Base-by-base conservation (phyloP, 192 early-diverging fungal genomes). In the Coemansia sp. region DNA sequence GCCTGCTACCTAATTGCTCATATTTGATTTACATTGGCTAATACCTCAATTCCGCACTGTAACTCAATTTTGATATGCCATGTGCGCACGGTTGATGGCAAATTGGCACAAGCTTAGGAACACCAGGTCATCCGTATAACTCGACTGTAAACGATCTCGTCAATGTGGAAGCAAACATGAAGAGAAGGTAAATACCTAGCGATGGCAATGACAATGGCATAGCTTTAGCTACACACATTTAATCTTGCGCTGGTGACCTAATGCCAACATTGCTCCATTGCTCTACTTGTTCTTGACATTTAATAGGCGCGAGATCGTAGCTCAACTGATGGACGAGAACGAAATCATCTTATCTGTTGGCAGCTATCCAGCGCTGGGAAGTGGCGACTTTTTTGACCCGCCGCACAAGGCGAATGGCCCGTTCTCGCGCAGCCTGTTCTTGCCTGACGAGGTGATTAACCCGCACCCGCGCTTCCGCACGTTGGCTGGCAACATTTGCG, bases 371-470 rank as follows among this genome's bases (percentile, higher is more conserved):
- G 87, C 86, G 45, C 89, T 99, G n/a, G 97, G 97, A 51, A 87
- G 86, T 70, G 86, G 85, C 67, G 87, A 90, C 64, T 89, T 89
- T 48, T 89, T 91, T 39, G 74, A 92, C 31, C 86, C 89, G 5
- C 93, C 95, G 17, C 84, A 89, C 82, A 87, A 89, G 46, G 84
- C 89, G n/a, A 78, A 86, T 39, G 88, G 86, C 14, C 78, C 87
- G 57, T 89, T 90, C 14, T 90, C 89, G 57, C 87, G 90, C 69
- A 93, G 91, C 77, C 75, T 99, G 61, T 98, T 98, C 85, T 85
- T 98, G 55, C 94, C 95, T 5, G 93, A 98, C 73, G 91, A 93
- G 61, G 91, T 92, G 36, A 98, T 99, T 67, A 96, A 94, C 68
- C 91, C 93, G 25, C 97, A 99, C 65, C 93, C 92, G 3, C 88